Percentiles rank a stretch among this genome's conserved stretches.
phyloP scores from a whole-genome alignment of 495 filamentous ascomycete genomes.

The Staphylotrichum tortipilum region DNA sequence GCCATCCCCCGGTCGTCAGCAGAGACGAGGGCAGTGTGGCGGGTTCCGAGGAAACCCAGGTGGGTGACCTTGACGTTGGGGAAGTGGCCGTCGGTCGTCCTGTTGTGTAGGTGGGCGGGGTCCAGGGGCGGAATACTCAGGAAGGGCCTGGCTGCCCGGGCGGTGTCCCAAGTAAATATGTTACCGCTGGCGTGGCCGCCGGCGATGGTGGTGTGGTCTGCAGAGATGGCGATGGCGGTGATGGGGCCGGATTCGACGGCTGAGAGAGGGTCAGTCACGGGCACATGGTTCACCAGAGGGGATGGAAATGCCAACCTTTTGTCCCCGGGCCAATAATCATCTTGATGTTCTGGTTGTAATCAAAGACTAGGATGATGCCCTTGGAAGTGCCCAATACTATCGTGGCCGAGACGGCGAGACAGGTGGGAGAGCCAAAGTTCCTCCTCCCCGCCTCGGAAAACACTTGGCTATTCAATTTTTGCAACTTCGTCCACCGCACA shows the following conservation, averaged over 20 bases:
- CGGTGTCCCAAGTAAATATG: slow-evolving; percentile 96
- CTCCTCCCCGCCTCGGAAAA: slow-evolving; percentile 94
- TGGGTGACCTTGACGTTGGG: slow-evolving; percentile 70
- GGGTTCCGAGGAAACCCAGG: slow-evolving; percentile 87
- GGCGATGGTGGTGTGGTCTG: slow-evolving; percentile 85
- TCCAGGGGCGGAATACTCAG: slow-evolving; percentile 76
- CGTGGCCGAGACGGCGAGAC: slow-evolving; percentile 76
- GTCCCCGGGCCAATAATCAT: slow-evolving; percentile 90
- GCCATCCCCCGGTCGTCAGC: slow-evolving; percentile 95
- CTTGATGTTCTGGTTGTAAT: slow-evolving; percentile 92
- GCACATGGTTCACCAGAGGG: neutral
- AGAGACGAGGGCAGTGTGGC: slow-evolving; percentile 96
- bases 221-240: slow-evolving; percentile 80
- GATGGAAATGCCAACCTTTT: slow-evolving; percentile 52
- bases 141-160: slow-evolving; percentile 72
- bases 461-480: slow-evolving; percentile 75
- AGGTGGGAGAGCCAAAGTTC: slow-evolving; percentile 86
- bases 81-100: slow-evolving; percentile 72
- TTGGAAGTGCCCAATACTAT: slow-evolving; percentile 91
- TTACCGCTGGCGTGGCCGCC: slow-evolving; percentile 81
- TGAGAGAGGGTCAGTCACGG: slow-evolving; percentile 30
- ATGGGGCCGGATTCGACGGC: slow-evolving; percentile 86
- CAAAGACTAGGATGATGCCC: slow-evolving; percentile 88
- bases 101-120: slow-evolving; percentile 51
- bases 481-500: slow-evolving; percentile 88